Base-by-base conservation (phyloP, 345 rosid species). In the Eucalyptus camaldulensis region DNA sequence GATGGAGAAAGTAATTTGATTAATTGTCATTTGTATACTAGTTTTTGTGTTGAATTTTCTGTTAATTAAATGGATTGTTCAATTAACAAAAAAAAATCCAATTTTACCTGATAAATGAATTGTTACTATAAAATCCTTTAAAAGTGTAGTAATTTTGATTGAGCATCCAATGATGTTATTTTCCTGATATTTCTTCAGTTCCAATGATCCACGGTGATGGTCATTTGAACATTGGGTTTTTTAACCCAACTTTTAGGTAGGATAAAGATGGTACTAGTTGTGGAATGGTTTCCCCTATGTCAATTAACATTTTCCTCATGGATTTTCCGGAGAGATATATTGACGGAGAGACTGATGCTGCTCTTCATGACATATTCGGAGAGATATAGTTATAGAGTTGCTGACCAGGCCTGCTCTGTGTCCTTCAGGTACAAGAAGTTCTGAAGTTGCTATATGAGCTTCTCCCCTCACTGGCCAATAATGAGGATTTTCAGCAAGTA, bases 381-480 rank as follows among this genome's bases (percentile, higher is more conserved):
- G 83, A 76, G 83, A 37, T 76, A 3, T 37, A 37, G 45, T 33
- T 72, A 37, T 76, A 40, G 47, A 76, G 14, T 88, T 40, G 44
- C 58, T 54, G 76, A 87, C 17, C 45, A 7, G 86, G 29, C 31
- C 81, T 58, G 27, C 87, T n/a, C 47, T 86, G 76, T 72, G 69
- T 72, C 62, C 81, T 81, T 80, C 94, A 97, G 99, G 96, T 96
- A 88, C 95, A 94, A 91, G 99, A 96, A 94, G 96, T 97, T 90
- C 92, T 97, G 94, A 97, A 96, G 94, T 91, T 97, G 96, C 93
- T 97, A 45, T 94, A 95, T 91, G 97, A 93, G 93, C 97, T 97
- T 91, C 96, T 97, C 62, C 99, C 99, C 49, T 83, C 92, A 37
- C 89, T 94, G 86, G 88, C 91, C 43, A 91, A 89, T 86, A 94